Evolutionary conservation across 495 filamentous ascomycete species (phyloP), one percentile per base, ranked within the genome.

Genomic region (Lentithecium fluviatile): DNA sequence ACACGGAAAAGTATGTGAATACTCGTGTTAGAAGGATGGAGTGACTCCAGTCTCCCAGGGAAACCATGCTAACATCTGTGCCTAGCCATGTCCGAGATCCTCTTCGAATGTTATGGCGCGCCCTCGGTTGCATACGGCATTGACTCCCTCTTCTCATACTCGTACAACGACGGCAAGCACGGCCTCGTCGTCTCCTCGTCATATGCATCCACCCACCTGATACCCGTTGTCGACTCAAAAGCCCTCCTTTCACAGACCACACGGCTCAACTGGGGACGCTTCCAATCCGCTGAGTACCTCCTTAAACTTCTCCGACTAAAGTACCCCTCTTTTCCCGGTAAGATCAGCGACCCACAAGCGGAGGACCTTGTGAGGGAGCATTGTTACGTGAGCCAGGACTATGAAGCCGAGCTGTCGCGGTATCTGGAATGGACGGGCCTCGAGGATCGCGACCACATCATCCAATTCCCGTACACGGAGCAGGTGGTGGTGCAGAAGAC

Each of bases 381-480:
- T 70, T 96, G 91, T 70, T 96, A 96, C 56, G 78, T 98, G 34
- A 92, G 89, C 6, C 79, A 82, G 40, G 84, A 91, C 65, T 98
- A 92, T 69, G 85, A 90, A 61, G 70, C 80, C 3, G 94, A 98
- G 70, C 69, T 96, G 24, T 77, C 73, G 38, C 73, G 77, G 15
- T 95, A 85, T 67, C 76, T 98, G 23, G 89, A 97, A 52, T 94
- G 89, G 87, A 88, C 85, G 0, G 91, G 90, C 0, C 74, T 97
- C 0, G 92, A 96, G 69, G 89, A 93, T 58, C 82, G 95, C 15
- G 90, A 97, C 70, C 79, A 85, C 61, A 83, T 97, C 24, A 80
- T 98, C 13, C 95, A 97, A 65, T 94, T 91, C 63, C 94, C 95
- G 0, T 98, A 85, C 66, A 95, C 90, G 0, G 94, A 98, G 73